Conservation (phyloP, 495 filamentous ascomycete genomes). For the Tuber brumale region DNA sequence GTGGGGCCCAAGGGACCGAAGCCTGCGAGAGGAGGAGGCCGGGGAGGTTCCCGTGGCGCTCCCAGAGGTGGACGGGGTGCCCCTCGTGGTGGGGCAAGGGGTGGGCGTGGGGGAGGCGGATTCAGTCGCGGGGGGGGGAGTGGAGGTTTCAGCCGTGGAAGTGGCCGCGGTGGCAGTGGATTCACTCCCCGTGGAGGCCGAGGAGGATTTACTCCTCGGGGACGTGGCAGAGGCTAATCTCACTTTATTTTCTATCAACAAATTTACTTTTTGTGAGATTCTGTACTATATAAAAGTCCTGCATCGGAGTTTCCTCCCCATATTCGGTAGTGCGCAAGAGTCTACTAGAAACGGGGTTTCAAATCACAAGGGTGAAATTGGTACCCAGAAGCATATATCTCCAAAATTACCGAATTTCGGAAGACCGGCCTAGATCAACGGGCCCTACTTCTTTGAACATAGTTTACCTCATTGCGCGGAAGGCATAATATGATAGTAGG, state of each 20-base stretch:
- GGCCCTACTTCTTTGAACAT: background rate
- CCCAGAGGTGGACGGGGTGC: slow-evolving; percentile 48
- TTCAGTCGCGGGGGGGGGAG: slow-evolving; percentile 46
- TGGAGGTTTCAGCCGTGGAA: slow-evolving; percentile 42
- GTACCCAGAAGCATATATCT: background rate
- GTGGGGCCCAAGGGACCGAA: slow-evolving; percentile 50
- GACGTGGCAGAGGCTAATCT: slow-evolving; percentile 20
- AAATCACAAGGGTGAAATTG: background rate
- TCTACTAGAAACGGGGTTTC: background rate
- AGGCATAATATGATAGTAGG: background rate
- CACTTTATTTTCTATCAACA: background rate
- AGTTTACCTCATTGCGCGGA: background rate
- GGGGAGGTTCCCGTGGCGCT: slow-evolving; percentile 51
- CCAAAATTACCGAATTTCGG: background rate
- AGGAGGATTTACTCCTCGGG: slow-evolving; percentile 38
- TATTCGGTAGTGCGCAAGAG: background rate
- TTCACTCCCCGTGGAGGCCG: slow-evolving; percentile 46
- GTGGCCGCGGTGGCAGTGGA: slow-evolving; percentile 44
- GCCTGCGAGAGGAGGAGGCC: slow-evolving; percentile 45
- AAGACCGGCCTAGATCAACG: background rate
- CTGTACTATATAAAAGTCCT: background rate
- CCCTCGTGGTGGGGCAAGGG: slow-evolving; percentile 47
- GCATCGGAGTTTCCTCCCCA: background rate
- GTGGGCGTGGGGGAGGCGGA: slow-evolving; percentile 47
- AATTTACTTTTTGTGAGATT: background rate